These are phyloP conservation scores for Euptelea pleiosperma DNA, from an alignment of 164 flowering plant species.

Conservation along the genomic window DNA sequence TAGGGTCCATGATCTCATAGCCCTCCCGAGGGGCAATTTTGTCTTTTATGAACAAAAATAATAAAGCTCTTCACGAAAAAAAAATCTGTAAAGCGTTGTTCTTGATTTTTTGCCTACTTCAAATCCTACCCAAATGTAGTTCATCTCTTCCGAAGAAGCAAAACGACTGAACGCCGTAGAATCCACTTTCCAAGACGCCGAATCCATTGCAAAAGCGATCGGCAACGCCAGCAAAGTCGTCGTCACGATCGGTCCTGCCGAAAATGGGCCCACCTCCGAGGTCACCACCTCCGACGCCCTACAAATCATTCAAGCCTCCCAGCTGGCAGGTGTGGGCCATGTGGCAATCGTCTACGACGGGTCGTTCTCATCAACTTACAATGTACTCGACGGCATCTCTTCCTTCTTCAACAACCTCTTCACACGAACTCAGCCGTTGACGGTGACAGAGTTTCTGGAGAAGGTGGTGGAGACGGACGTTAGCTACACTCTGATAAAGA, in stretches of 20 bases:
- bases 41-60: too few species aligned
- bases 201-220: conserved; percentile 81
- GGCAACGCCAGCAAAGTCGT: conserved; percentile 95
- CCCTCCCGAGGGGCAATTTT: too few species aligned
- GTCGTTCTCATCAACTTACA: conserved; percentile 35
- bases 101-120: neutral
- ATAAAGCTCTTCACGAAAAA: too few species aligned
- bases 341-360: conserved; percentile 70
- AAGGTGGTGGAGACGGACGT: conserved; percentile 58
- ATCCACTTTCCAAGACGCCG: conserved; percentile 54
- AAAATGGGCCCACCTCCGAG: conserved; percentile 57
- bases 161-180: conserved; percentile 81
- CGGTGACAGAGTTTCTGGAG: conserved; percentile 55
- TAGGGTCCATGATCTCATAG: too few species aligned
- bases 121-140: conserved; percentile 31
- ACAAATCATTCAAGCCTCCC: conserved; percentile 67
- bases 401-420: conserved; percentile 81
- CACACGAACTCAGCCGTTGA: conserved; percentile 52
- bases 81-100: too few species aligned
- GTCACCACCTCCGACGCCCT: conserved; percentile 67
- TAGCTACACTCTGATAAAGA: conserved; percentile 69
- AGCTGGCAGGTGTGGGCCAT: conserved; percentile 79
- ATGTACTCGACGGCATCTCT: conserved; percentile 72
- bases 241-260: conserved; percentile 74
- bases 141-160: conserved; percentile 68